These are phyloP conservation scores for Adansonia gregorii DNA, from an alignment of 441 rosid genomes.

Conservation along the genomic window DNA sequence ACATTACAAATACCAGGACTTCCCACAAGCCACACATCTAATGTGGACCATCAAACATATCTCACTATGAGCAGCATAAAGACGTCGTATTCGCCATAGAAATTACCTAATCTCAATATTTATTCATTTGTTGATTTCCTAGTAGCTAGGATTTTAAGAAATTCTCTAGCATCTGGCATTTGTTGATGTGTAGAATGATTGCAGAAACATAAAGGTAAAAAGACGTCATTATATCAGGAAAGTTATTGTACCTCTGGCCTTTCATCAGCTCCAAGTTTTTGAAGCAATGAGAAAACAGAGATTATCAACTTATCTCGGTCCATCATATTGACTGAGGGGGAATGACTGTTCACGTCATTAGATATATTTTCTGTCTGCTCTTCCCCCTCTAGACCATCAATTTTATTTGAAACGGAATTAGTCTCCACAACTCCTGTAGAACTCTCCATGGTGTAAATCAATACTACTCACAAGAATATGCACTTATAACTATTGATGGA, in stretches of 20 bases:
- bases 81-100: neutral
- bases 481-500: constrained; percentile 18
- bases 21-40: constrained; percentile 2
- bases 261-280: constrained; percentile 93
- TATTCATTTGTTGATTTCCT: constrained; percentile 10
- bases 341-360: constrained; percentile 43
- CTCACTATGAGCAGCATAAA: neutral
- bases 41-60: neutral
- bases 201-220: constrained; percentile 7
- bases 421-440: constrained; percentile 44
- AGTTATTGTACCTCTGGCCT: constrained; percentile 85
- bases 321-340: constrained; percentile 38
- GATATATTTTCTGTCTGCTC: constrained; percentile 37
- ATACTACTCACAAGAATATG: constrained; percentile 16
- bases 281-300: constrained; percentile 89
- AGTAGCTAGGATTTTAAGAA: constrained; percentile 2
- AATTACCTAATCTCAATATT: neutral
- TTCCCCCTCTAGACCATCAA: constrained; percentile 54
- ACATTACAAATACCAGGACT: neutral
- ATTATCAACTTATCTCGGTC: constrained; percentile 76
- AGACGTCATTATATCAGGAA: constrained; percentile 27
- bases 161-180: neutral
- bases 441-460: constrained; percentile 18
- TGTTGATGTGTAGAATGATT: constrained; percentile 24
- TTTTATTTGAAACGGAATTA: constrained; percentile 41